Evolutionary conservation across 2,329 filamentous ascomycete genomes (phyloP).

Genomic region (Sporothrix protearum): DNA sequence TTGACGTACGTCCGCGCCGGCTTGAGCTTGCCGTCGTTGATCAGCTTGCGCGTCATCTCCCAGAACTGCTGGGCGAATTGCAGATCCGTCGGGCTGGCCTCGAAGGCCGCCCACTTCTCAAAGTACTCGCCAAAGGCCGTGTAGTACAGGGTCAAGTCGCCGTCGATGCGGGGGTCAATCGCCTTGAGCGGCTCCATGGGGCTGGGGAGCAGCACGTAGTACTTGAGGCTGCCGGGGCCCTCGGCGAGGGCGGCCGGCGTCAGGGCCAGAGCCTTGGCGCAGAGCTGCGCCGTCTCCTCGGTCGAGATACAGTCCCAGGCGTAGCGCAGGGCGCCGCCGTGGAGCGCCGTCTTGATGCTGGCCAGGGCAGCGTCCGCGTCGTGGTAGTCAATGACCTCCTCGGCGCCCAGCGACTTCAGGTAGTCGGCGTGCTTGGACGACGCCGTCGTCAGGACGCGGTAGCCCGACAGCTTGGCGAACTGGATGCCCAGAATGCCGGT

Average conservation of each 20-base stretch:
- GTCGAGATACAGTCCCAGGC: conserved; percentile 40
- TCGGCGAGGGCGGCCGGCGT: conserved; percentile 2
- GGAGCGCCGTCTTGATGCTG: conserved; percentile 30
- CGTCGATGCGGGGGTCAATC: conserved; percentile 44
- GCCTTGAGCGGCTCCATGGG: conserved; percentile 34
- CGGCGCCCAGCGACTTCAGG: conserved; percentile 44
- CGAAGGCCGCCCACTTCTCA: conserved; percentile 23
- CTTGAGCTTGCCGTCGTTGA: conserved; percentile 38
- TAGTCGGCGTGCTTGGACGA: conserved; percentile 41
- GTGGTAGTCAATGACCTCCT: conserved; percentile 46
- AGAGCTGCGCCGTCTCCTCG: conserved; percentile 33
- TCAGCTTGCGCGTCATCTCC: conserved; percentile 33
- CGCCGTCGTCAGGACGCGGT: conserved; percentile 40
- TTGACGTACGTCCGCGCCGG: conserved; percentile 32
- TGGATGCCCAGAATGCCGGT: conserved; percentile 52
- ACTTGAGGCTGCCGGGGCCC: conserved; percentile 17
- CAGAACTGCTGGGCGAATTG: conserved; percentile 38
- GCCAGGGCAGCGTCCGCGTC: conserved; percentile 27
- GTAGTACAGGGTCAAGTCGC: conserved; percentile 34
- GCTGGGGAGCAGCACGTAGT: conserved; percentile 25
- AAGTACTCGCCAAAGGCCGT: conserved; percentile 37
- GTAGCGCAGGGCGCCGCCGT: conserved; percentile 30
- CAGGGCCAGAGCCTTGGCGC: conserved; percentile 30
- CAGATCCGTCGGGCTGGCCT: conserved; percentile 30
- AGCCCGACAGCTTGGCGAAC: conserved; percentile 42